These are phyloP conservation scores for Talaromyces nanjingensis DNA, from an alignment of 495 filamentous ascomycete species.

Conservation along the genomic window DNA sequence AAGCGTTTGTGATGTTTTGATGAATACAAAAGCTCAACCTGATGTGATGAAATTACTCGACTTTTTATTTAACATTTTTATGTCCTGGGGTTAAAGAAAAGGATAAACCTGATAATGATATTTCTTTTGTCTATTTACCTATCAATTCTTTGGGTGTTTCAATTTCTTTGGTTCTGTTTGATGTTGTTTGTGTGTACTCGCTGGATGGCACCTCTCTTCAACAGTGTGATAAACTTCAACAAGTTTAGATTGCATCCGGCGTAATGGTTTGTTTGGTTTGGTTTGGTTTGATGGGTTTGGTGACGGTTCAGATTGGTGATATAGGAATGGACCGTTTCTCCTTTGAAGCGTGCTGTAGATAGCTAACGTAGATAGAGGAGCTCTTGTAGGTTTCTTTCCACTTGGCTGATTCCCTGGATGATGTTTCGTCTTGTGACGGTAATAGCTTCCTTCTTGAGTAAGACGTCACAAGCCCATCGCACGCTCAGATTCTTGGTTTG, in stretches of 20 bases:
- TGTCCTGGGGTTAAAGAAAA: not conserved
- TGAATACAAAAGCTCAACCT: slow-evolving; percentile 9
- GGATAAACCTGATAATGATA: not conserved
- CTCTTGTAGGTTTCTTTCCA: not conserved
- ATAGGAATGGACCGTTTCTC: not conserved
- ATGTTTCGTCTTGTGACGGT: too few species aligned
- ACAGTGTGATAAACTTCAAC: slow-evolving; percentile 9
- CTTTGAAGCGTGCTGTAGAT: not conserved
- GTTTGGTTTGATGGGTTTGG: not conserved
- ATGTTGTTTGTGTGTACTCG: not conserved
- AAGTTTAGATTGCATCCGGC: slow-evolving; percentile 2
- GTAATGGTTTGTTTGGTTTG: not conserved
- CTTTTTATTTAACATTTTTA: slow-evolving; percentile 1
- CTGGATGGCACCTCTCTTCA: slow-evolving; percentile 7
- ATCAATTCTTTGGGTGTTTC: not conserved
- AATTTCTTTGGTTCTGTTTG: not conserved
- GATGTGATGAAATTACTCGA: slow-evolving; percentile 3
- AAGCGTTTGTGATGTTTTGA: slow-evolving; percentile 3
- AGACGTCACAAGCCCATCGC: not conserved
- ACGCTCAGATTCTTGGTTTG: not conserved
- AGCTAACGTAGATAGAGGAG: not conserved
- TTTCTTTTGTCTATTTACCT: not conserved
- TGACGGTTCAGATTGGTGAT: not conserved
- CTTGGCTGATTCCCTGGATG: not conserved
- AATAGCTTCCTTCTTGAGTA: not conserved